Base-by-base conservation (phyloP, 768 basidiomycete genomes). In the Suillus brevipes region DNA sequence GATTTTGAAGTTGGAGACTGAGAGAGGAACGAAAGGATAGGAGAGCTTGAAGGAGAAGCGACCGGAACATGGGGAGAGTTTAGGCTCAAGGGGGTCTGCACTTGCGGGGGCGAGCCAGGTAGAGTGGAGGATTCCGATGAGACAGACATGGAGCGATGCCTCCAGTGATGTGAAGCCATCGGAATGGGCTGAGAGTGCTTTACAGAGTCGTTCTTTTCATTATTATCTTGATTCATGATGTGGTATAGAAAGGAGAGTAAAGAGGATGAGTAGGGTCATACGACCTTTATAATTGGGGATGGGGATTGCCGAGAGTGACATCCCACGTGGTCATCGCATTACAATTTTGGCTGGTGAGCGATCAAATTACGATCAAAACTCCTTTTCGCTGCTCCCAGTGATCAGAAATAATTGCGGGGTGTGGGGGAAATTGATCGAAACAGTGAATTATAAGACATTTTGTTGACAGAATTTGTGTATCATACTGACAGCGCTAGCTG, bases 111-210 rank as follows among this genome's bases (percentile, higher is more conserved):
- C 1, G 88, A 85, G 64, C 80, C 81, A 52, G 84, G 77, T 1
- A 86, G 85, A 66, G 78, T 80, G 18, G 86, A 85, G 0, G 87
- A 85, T 43, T 80, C 78, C 0, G 89, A 89, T 7, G 89, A 89
- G 52, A 87, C 74, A 0, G 90, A 91, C 52, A 80, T 73, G 16
- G 90, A 89, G 61, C 90, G 89, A 14, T 78, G 73, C 42, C 89
- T 83, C 55, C 77, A 72, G 38, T 82, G 78, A 8, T 74, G 72
- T 50, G 79, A 73, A 38, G 77, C 73, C 71, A 89, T 87, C 63
- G 88, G 82, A 71, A 92, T 92, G 59, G 90, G 90, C 52, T 84
- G 82, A 25, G 89, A 86, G 74, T 79, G 89, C 45, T 81, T 83
- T n/a, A 75, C 65, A 69, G 68, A 72, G 68, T 75, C 75, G 58